Base-by-base conservation (phyloP, 1,284 basidiomycete species). In the Sporisorium graminicola region DNA sequence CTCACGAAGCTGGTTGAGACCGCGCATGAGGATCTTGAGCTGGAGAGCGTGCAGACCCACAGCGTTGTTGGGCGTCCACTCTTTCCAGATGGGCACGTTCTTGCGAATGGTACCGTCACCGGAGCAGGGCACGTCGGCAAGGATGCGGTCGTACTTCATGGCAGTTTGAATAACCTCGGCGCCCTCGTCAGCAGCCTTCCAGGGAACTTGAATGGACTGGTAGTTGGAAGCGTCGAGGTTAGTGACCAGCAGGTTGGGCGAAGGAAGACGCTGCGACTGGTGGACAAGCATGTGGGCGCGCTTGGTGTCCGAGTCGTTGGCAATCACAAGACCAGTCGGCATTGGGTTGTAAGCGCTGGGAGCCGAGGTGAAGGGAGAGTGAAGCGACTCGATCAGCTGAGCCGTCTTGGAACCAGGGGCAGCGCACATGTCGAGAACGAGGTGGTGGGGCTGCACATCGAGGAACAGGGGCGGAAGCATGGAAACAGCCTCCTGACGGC, bases 351-450 rank as follows among this genome's bases (percentile, higher is more conserved):
- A 85, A 18, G 76, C 54, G 63, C 81, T 80, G 20, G 79, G 80
- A 42, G 61, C 57, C 5, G 82, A 71, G 22, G 76, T 77, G 64
- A 80, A 69, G 35, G 83, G 81, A 20, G 82, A 82, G 82, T 96
- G 94, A 3, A 97, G 88, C 2, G 93, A 92, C 88, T 97, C 94
- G 43, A 97, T 89, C 16, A 97, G 88, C 88, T 97, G 95, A 5
- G 93, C 93, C 7, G 94, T 95, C 91, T 99, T 99, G 33, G 94
- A 97, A 16, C 97, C 97, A 1, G 97, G 97, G 1, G 97, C 96
- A n/a, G 97, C 97, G 85, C 96, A 99, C 93, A 98, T 94, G 87
- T 99, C 96, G 79, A 99, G 91, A 16, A 85, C 84, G 37, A 84
- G 61, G 61, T 85, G 84, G 55, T 84, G 71, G 8, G 80, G 82